Evolutionary conservation across 192 early-diverging fungal species (phyloP).

Genomic region (Podila clonocystis): DNA sequence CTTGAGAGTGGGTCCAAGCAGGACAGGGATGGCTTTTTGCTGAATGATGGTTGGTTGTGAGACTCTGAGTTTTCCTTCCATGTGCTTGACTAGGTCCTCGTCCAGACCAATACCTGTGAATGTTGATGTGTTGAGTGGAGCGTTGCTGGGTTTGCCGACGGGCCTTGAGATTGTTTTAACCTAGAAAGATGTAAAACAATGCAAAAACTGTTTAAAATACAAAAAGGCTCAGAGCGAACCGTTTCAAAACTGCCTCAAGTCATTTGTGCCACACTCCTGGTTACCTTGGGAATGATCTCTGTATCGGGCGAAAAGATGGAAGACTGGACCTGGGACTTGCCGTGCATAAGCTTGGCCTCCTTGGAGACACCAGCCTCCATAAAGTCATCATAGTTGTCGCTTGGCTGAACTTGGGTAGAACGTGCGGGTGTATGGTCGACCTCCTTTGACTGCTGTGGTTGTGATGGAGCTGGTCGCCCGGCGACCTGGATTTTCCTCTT

Average conservation of each 20-base stretch:
- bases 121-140: constrained; percentile 57
- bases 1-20: constrained; percentile 64
- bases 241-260: background rate
- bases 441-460: constrained; percentile 2
- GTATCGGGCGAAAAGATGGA: constrained; percentile 87
- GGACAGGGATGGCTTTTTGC: constrained; percentile 80
- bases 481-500: constrained; percentile 19
- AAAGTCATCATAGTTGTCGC: constrained; percentile 24
- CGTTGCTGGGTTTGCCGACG: constrained; percentile 58
- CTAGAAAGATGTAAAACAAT: constrained; percentile 7
- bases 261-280: background rate
- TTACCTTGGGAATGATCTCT: constrained; percentile 54
- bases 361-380: constrained; percentile 13
- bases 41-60: constrained; percentile 90
- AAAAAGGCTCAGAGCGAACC: constrained; percentile 4
- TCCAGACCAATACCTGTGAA: constrained; percentile 87
- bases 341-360: constrained; percentile 53
- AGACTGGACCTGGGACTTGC: constrained; percentile 77
- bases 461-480: background rate
- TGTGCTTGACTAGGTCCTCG: constrained; percentile 70
- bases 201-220: constrained; percentile 18
- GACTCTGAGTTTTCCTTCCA: constrained; percentile 80
- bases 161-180: constrained; percentile 35
- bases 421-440: constrained; percentile 2
- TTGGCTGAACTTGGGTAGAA: constrained; percentile 2